Percentiles rank a stretch among this genome's conserved stretches.
phyloP scores from a whole-genome alignment of 2,329 filamentous ascomycete species.

The Colletotrichum chrysophilum region DNA sequence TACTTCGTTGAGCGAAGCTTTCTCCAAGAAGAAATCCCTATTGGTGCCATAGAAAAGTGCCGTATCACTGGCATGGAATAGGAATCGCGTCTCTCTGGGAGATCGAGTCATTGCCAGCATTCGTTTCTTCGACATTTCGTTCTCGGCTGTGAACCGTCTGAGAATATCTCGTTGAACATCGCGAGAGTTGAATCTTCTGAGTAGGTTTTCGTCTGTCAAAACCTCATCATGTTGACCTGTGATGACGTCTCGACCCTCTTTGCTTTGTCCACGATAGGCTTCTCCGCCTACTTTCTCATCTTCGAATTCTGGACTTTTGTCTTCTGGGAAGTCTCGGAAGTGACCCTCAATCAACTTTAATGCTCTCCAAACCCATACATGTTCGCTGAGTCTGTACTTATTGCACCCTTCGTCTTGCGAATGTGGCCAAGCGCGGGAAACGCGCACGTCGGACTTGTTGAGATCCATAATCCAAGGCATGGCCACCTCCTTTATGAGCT shows the following conservation, averaged over 20 bases:
- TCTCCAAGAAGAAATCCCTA: neutral
- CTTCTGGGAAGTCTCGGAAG: neutral
- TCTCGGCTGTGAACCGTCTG: neutral
- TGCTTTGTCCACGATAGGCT: neutral
- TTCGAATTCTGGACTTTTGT: too few relatives aligned
- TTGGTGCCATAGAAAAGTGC: neutral
- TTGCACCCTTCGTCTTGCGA: neutral
- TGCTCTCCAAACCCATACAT: neutral
- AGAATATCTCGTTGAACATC: neutral
- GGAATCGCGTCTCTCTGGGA: neutral
- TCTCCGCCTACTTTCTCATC: too few relatives aligned
- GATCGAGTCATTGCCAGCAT: neutral
- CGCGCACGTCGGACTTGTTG: too few relatives aligned
- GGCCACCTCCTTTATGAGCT: too few relatives aligned
- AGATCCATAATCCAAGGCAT: too few relatives aligned
- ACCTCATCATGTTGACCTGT: neutral
- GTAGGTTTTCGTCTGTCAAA: rapidly evolving
- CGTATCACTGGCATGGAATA: neutral
- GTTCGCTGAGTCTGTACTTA: neutral
- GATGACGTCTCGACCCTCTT: rapidly evolving
- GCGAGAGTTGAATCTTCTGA: neutral
- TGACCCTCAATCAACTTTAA: neutral
- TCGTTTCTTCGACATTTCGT: neutral
- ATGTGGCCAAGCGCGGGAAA: neutral
- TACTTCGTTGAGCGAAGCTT: neutral